These are phyloP conservation scores for Erodium texanum DNA, from an alignment of 441 rosid species.

Conservation along the genomic window DNA sequence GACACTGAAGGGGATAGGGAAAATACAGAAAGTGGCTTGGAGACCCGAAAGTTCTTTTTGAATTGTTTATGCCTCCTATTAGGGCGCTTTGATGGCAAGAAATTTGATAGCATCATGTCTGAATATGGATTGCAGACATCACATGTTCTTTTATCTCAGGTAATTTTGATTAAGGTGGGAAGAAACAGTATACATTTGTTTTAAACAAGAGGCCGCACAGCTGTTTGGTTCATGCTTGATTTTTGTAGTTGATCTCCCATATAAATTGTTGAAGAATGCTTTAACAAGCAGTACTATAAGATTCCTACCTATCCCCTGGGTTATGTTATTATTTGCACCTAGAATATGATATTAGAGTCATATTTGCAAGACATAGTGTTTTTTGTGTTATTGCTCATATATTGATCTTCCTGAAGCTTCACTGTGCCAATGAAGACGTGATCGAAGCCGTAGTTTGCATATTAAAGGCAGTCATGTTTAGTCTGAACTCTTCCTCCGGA, in stretches of 20 bases:
- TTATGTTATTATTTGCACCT: conserved; percentile 3
- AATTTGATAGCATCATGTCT: conserved; percentile 42
- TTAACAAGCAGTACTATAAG: neutral
- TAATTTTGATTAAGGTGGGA: conserved; percentile 20
- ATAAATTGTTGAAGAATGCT: conserved; percentile 2
- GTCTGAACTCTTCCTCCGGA: conserved; percentile 39
- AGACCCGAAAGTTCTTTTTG: conserved; percentile 71
- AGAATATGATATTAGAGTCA: conserved; percentile 1
- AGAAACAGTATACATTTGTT: neutral
- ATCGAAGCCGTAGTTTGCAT: conserved; percentile 54
- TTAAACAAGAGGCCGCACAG: neutral
- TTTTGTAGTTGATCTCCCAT: neutral
- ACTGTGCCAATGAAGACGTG: conserved; percentile 59
- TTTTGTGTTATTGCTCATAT: conserved; percentile 16
- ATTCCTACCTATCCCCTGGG: neutral
- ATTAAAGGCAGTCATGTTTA: conserved; percentile 54
- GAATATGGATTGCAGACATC: conserved; percentile 67
- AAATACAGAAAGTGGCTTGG: conserved; percentile 41
- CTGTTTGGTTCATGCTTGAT: conserved; percentile 2
- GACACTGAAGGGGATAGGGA: conserved; percentile 35
- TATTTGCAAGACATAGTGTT: conserved; percentile 6
- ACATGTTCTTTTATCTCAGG: conserved; percentile 64
- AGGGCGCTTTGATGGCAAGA: conserved; percentile 71
- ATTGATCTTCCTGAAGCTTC: conserved; percentile 48
- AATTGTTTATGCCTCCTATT: conserved; percentile 82